Conservation (phyloP, 371 early-diverging fungal genomes). For the Fennellomyces sp. region DNA sequence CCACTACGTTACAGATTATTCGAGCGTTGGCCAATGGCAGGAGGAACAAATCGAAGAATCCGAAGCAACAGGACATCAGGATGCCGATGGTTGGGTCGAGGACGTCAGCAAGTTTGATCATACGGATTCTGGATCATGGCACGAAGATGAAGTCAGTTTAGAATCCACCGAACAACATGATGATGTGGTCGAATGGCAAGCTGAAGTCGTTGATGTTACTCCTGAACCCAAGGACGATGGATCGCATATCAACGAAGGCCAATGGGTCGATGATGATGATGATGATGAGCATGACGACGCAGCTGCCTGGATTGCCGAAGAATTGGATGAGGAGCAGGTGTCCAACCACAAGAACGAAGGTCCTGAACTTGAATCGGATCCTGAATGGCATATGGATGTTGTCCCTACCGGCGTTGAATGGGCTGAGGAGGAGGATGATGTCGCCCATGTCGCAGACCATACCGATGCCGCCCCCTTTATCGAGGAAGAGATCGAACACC, state of each 20-base stretch:
- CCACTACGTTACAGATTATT: not conserved
- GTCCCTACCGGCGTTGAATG: not conserved
- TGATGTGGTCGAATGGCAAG: conserved; percentile 9
- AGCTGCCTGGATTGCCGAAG: conserved; percentile 19
- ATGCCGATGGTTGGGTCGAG: conserved; percentile 2
- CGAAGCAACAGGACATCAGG: conserved; percentile 12
- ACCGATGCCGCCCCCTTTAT: conserved; percentile 15
- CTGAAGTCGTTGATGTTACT: conserved; percentile 4
- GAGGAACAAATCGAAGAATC: conserved; percentile 21
- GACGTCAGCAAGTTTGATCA: conserved; percentile 3
- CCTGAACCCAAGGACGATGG: not conserved
- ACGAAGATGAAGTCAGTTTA: not conserved
- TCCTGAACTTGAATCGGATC: not conserved
- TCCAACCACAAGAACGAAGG: not conserved
- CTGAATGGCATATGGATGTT: conserved; percentile 1
- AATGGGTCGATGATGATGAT: conserved; percentile 10
- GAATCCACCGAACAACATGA: not conserved
- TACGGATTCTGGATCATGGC: not conserved
- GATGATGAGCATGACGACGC: conserved; percentile 14
- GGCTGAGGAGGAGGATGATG: conserved; percentile 3
- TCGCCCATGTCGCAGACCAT: not conserved
- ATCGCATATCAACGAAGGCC: not conserved
- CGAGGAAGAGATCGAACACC: not conserved
- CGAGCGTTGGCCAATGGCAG: conserved; percentile 25
- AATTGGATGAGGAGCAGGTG: conserved; percentile 1